Evolutionary conservation across 176 grass and related monocot species (phyloP), one percentile per base, ranked within the genome.

Genomic region (Elaeis guineensis): DNA sequence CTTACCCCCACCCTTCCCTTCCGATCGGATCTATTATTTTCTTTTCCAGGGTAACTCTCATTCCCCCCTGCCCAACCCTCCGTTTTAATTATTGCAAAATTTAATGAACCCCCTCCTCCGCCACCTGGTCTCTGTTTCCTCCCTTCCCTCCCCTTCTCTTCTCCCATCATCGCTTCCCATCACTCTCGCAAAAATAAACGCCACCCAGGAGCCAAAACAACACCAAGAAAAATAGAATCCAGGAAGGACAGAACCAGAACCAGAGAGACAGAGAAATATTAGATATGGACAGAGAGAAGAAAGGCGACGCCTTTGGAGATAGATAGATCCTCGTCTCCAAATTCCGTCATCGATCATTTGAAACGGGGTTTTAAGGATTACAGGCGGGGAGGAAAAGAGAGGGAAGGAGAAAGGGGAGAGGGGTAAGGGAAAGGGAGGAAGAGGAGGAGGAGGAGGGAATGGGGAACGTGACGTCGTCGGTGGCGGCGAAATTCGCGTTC

Each of bases 401-500:
- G n/a, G 19, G 8, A 19, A 54, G 52, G 8, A 54, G n/a, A 7
- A 19, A 54, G n/a, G 52, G 19, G 19, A 20, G n/a, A 54, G 9
- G 8, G 17, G 52, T 20, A 20, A 6, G 3, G 19, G 17, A 6
- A 54, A 17, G 1, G 6, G 17, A 53, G 52, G 19, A 54, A 1
- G 19, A 54, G 16, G 52, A 54, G 17, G 39, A 15, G 16, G 53
- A 73, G 3, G 59, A 35, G 48, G 63, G 12, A 54, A 97, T 97
- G 92, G 92, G 92, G 75, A 97, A 97, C 78, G 81, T 91, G 64
- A 91, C 92, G 57, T 83, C 87, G 72, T 97, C 92, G 62, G 92
- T 97, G 60, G 92, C 92, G 66, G 87, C 92, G 69, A 69, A 72
- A 69, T 83, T 97, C 51, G 92, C 92, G n/a, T 97, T 97, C 78